Percentiles rank a stretch among this genome's conserved stretches.
Conservation (phyloP, 2,329 filamentous ascomycete genomes). For the Phoma herbarum region DNA sequence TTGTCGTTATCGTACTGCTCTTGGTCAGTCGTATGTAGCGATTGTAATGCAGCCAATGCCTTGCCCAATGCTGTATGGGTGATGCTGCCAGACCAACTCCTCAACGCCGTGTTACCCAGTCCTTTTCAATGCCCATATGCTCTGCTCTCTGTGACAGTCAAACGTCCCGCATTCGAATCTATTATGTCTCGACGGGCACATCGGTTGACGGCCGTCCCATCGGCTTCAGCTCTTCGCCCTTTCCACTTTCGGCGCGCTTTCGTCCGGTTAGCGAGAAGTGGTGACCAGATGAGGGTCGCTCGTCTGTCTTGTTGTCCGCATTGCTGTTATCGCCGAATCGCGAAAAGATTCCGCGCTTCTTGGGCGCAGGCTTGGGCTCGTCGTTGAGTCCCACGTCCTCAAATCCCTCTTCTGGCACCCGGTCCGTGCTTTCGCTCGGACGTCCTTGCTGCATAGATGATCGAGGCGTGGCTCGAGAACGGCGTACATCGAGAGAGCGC, state of each 20-base stretch:
- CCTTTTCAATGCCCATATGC: background rate
- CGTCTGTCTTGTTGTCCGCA: constrained; percentile 45
- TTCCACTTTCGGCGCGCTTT: constrained; percentile 73
- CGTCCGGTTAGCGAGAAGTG: constrained; percentile 74
- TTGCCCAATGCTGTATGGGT: constrained; percentile 24
- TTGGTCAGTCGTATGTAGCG: constrained; percentile 20
- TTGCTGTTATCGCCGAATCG: constrained; percentile 72
- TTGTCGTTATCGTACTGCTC: constrained; percentile 16
- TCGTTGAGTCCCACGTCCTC: constrained; percentile 91
- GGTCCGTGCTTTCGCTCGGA: constrained; percentile 64
- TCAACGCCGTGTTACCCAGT: constrained; percentile 24
- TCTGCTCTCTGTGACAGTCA: constrained; percentile 7
- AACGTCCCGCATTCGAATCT: constrained; percentile 12
- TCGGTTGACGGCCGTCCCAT: constrained; percentile 59
- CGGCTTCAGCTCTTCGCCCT: constrained; percentile 75
- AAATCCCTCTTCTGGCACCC: constrained; percentile 80
- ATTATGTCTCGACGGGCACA: constrained; percentile 39
- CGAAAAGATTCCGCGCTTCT: constrained; percentile 82
- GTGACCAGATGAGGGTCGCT: constrained; percentile 57
- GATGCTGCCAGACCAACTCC: constrained; percentile 26
- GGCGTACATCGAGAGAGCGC: constrained; percentile 59
- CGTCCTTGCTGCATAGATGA: constrained; percentile 67
- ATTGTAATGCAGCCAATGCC: constrained; percentile 28
- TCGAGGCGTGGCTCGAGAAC: constrained; percentile 65
- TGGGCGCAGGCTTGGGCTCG: constrained; percentile 70